These are phyloP conservation scores for Phaseolus lunatus DNA, from an alignment of 306 rosid species.

Conservation along the genomic window DNA sequence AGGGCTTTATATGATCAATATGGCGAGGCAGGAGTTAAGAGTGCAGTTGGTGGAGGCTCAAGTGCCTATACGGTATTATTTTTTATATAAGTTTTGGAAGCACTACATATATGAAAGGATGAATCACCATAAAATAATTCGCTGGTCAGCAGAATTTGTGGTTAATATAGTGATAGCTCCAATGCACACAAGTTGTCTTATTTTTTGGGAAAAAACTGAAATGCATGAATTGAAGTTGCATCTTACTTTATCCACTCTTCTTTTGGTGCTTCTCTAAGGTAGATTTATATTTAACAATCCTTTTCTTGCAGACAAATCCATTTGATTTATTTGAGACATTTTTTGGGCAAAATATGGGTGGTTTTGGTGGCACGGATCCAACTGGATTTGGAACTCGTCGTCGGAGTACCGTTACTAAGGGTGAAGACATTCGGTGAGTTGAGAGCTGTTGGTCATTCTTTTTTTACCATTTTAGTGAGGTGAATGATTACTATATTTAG, in stretches of 20 bases:
- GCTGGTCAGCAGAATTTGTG: conserved; percentile 5
- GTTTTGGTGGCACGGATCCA: conserved; percentile 82
- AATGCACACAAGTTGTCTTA: conserved; percentile 16
- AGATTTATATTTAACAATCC: conserved; percentile 20
- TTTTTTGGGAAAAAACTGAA: conserved; percentile 36
- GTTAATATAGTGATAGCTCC: conserved; percentile 14
- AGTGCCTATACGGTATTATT: conserved; percentile 84
- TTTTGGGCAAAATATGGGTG: conserved; percentile 89
- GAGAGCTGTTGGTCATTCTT: conserved; percentile 30
- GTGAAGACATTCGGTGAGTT: conserved; percentile 94
- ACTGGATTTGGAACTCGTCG: conserved; percentile 85
- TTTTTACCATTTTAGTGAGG: conserved; percentile 2
- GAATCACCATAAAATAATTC: neutral
- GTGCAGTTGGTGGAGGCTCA: conserved; percentile 85
- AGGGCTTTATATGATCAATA: conserved; percentile 95
- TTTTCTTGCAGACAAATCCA: conserved; percentile 83
- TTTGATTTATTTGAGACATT: conserved; percentile 98
- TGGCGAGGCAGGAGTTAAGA: conserved; percentile 97
- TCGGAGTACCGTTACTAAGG: conserved; percentile 89
- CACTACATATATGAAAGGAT: neutral
- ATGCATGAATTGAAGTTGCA: conserved; percentile 28
- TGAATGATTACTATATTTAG: conserved; percentile 36
- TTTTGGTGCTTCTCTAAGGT: conserved; percentile 25
- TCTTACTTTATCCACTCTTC: conserved; percentile 36
- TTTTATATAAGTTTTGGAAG: conserved; percentile 19